Evolutionary conservation across 2,329 filamentous ascomycete genomes (phyloP).

Genomic region (Neonectria sp.): DNA sequence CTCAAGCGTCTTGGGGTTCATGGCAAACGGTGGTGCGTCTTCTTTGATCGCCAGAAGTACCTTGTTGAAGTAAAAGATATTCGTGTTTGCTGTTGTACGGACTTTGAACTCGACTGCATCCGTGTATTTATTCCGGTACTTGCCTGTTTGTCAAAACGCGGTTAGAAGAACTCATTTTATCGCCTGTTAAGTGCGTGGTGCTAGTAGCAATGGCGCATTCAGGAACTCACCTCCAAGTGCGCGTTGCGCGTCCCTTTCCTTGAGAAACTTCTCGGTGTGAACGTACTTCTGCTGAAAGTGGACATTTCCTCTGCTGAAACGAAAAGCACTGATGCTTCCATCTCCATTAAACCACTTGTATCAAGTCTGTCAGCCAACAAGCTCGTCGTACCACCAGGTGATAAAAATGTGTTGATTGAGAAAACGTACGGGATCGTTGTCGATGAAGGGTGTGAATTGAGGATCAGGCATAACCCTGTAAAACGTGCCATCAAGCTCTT

Average conservation of each 20-base stretch:
- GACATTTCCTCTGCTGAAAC: slow-evolving; percentile 20
- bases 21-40: slow-evolving; percentile 11
- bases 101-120: slow-evolving; percentile 19
- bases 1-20: slow-evolving; percentile 7
- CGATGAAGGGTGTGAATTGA: slow-evolving; percentile 23
- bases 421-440: slow-evolving; percentile 10
- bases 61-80: slow-evolving; percentile 21
- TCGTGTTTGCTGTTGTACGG: slow-evolving; percentile 17
- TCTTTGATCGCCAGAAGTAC: slow-evolving; percentile 8
- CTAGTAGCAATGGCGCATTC: not conserved
- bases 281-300: slow-evolving; percentile 27
- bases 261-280: slow-evolving; percentile 23
- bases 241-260: slow-evolving; percentile 16
- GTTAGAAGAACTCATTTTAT: not conserved
- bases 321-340: slow-evolving; percentile 25
- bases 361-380: not conserved
- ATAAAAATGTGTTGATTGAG: not conserved
- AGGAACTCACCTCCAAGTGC: slow-evolving; percentile 1
- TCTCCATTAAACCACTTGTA: slow-evolving; percentile 28
- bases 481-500: slow-evolving; percentile 27
- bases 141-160: not conserved
- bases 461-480: slow-evolving; percentile 31
- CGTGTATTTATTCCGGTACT: slow-evolving; percentile 22
- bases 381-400: no score
- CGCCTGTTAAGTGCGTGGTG: not conserved